Base-by-base conservation (phyloP, 2,329 filamentous ascomycete genomes). In the Fusarium redolens region DNA sequence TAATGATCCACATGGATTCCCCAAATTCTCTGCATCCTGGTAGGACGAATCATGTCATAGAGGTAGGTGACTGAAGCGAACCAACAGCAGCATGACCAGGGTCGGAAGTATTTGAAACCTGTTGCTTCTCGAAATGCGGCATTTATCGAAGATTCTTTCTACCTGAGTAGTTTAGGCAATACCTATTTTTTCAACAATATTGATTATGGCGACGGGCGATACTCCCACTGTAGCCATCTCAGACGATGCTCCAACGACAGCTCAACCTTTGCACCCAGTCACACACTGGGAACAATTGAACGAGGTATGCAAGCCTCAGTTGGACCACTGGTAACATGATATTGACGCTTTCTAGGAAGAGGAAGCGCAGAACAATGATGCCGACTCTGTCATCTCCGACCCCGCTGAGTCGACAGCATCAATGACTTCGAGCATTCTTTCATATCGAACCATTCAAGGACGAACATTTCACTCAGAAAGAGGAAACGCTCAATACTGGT, bases 391-490 rank as follows among this genome's bases (percentile, higher is more conserved):
- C 7, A 45, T 69, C 31, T 59, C 65, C 2, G 43, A 48, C 4
- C 58, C 52, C 4, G 44, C 51, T 3, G 69, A 69, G 17, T 72
- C 69, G 4, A 72, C 69, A 20, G 69, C 70, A 14, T 72, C 69
- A 9, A 69, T 72, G n/a, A 55, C 51, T 7, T 72, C 69, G 6
- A 72, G 69, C 7, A 72, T 72, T 18, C 31, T 72, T 3, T 55
- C 57, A 13, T 72, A 72, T 9, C 60, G 69, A 7, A 72, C 69
- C 9, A 72, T 72, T 14, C 57, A 72, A 9, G 69, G 69, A 10
- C 60, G 69, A 33, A 72, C 69, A 1, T 72, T 61, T 18, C 69
- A 72, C 17, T 72, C 69, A 0, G 69, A 72, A 7, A 51, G 54
- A 18, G 69, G 69, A 1, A 72, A 66, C 17, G 51, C 69, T 9